These are phyloP conservation scores for Paramecium pentaurelia DNA, from an alignment of 73 alveolate species.

Conservation along the genomic window DNA sequence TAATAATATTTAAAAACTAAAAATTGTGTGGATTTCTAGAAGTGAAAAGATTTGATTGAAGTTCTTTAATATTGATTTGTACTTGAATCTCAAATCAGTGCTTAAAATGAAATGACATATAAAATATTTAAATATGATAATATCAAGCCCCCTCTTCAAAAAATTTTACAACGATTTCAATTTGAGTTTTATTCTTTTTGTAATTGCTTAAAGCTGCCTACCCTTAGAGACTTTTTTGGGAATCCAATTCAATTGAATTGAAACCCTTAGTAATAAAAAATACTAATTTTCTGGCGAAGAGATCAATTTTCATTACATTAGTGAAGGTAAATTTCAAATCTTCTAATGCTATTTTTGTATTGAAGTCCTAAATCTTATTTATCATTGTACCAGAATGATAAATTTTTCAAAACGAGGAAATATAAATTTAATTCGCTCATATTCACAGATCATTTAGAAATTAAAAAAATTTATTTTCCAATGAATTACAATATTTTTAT, in stretches of 20 bases:
- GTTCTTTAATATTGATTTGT: too few relatives aligned
- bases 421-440: background rate
- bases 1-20: too few relatives aligned
- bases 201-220: background rate
- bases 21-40: too few relatives aligned
- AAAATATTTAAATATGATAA: too few relatives aligned
- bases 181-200: too few relatives aligned
- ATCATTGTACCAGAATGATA: background rate
- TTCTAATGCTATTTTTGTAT: background rate
- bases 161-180: background rate
- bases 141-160: background rate
- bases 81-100: too few relatives aligned
- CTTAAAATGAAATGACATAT: too few relatives aligned
- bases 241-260: background rate
- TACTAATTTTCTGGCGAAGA: background rate
- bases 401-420: background rate
- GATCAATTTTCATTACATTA: background rate
- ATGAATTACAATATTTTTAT: too few relatives aligned
- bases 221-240: background rate
- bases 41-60: too few relatives aligned
- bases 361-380: background rate
- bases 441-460: background rate
- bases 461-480: too few relatives aligned
- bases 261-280: background rate
- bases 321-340: background rate